Base-by-base conservation (phyloP, 2,329 filamentous ascomycete species). In the Pseudogymnoascus sp. region DNA sequence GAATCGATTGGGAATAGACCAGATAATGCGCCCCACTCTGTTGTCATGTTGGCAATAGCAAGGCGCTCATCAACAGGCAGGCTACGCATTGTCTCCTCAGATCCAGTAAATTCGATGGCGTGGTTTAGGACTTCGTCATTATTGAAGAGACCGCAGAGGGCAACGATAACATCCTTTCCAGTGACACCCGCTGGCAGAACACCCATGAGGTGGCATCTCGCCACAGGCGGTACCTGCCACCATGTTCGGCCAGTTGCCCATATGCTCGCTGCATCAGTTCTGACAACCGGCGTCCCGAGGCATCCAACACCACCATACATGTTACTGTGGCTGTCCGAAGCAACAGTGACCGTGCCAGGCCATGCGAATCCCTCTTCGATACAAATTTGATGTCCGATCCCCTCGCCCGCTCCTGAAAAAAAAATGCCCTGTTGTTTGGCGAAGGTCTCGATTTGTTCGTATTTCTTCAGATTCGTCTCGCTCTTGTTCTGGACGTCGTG, bases 81-180 rank as follows among this genome's bases (percentile, higher is more conserved):
- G 69, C 83, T 91, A 44, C 76, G 71, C 80, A 94, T 83, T 0
- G 92, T 96, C 71, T 92, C 81, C 66, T 91, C 85, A 0, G 87
- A 86, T 10, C 92, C 93, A 0, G 85, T 86, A 70, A 97, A 96
- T 71, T 97, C 93, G 64, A 97, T 87, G 4, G 86, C 86, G 71
- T 96, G 91, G 76, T 97, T 97, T 12, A 97, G 80, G 0, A 97
- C 93, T 48, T 96, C 91, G 68, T 91, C 88, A 61, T 89, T 85
- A 75, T 90, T 89, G 78, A 97, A 95, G 0, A 96, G 76, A 0
- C 89, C 90, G 68, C 91, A 95, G 0, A 97, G 81, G 0, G 91
- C 90, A 27, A 97, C 84, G 67, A 97, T 97, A 10, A 96, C 89
- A 73, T 97, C 94, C 75, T 99, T 97, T 31, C 92, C 93, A 0